Evolutionary conservation across 73 alveolate species (phyloP).

Genomic region (Blepharisma japonicum): DNA sequence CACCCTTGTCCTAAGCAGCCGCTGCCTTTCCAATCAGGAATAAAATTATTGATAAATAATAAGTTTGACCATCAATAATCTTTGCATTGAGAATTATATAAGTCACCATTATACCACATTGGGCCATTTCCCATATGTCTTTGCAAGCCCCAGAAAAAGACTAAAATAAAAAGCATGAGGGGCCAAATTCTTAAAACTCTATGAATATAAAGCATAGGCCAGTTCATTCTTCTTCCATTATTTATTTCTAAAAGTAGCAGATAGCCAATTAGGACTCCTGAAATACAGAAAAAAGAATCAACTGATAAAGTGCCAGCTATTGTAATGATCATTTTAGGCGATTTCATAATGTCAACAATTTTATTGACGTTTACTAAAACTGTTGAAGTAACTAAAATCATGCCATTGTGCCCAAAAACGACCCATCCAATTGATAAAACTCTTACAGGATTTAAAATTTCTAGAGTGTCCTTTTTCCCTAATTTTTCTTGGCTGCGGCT

Average conservation of each 20-base stretch:
- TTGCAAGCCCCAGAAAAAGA: background rate
- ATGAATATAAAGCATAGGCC: background rate
- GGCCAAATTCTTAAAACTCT: conserved; percentile 12
- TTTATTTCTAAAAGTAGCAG: background rate
- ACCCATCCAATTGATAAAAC: conserved; percentile 24
- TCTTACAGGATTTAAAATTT: conserved; percentile 26
- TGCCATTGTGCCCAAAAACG: background rate
- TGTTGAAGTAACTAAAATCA: background rate
- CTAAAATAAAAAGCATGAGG: background rate
- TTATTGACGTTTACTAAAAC: background rate
- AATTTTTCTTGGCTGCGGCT: conserved; percentile 30
- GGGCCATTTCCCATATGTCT: conserved; percentile 9
- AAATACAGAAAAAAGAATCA: background rate
- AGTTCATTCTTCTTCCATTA: background rate
- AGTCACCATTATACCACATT: background rate
- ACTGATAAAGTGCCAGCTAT: background rate
- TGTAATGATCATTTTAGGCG: background rate
- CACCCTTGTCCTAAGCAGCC: conserved; percentile 43
- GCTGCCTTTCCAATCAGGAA: conserved; percentile 6
- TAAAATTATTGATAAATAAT: conserved; percentile 18
- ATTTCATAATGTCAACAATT: background rate
- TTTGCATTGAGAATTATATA: background rate
- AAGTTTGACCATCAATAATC: conserved; percentile 39
- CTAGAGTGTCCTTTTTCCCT: conserved; percentile 16
- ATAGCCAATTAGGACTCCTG: background rate